Base-by-base conservation (phyloP, 2,329 filamentous ascomycete species). In the Trichoderma citrinoviride region DNA sequence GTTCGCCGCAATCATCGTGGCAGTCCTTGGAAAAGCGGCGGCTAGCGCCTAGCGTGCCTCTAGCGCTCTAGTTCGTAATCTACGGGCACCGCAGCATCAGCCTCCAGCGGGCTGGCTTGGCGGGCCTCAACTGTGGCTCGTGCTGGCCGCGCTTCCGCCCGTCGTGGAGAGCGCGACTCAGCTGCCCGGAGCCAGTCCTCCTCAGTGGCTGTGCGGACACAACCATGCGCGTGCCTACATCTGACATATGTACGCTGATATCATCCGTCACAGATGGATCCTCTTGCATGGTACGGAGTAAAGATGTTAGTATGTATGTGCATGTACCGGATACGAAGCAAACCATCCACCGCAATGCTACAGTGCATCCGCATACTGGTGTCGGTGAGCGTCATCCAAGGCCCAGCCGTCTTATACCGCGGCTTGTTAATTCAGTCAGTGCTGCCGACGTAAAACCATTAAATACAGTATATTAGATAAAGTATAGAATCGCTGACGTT, bases 1-100 rank as follows among this genome's bases (percentile, higher is more conserved):
- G 19, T 29, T 21, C 15, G 21, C 57, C 25, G 54, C 17, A 44
- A 37, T 46, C 55, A 33, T 53, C 58, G 58, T 61, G 47, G 33
- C 47, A 52, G 58, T 53, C 43, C 8, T 23, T 29, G 50, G 21
- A 52, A 29, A 52, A 44, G 25, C 57, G 57, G 57, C 57, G 57
- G 57, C 56, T 60, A 60, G 43, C 37, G 56, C 12, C 56, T 60
- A 60, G 55, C 55, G 55, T 47, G 55, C 55, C 41, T 43, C 21
- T 40, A 21, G 23, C 19, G 44, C 19, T 50, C 6, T 49, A 43
- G 43, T 43, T 55, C 53, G 40, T 17, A 27, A 44, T 29, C 25
- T 43, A 43, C 25, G 53, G 40, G 40, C 23, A 56, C 37, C 23
- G n/a, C 17, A 25, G 47, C 43, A 37, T 12, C 56, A 60, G 55